These are phyloP conservation scores for Asterophora parasitica DNA, from an alignment of 768 basidiomycete genomes.

Conservation along the genomic window DNA sequence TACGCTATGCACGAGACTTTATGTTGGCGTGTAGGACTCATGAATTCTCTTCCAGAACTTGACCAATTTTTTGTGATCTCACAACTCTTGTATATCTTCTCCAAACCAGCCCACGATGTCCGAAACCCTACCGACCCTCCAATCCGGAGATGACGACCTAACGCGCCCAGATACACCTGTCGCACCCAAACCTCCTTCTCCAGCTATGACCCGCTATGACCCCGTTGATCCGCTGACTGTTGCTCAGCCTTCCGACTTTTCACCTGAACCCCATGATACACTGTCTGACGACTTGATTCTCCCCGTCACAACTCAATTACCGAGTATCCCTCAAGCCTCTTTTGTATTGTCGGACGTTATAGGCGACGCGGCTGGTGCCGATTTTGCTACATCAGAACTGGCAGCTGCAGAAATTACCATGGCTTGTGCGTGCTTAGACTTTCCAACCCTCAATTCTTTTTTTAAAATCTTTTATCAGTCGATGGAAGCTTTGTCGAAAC, in stretches of 20 bases:
- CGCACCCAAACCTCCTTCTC: constrained; percentile 14
- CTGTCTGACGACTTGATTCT: constrained; percentile 26
- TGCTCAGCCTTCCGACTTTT: constrained; percentile 6
- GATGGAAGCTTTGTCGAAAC: constrained; percentile 81
- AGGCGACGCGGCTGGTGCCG: constrained; percentile 28
- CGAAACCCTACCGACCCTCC: constrained; percentile 14
- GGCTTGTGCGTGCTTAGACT: constrained; percentile 42
- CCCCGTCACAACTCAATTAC: constrained; percentile 35
- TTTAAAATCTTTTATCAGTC: constrained; percentile 31
- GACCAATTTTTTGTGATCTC: neutral
- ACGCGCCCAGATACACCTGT: constrained; percentile 26
- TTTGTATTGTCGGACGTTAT: constrained; percentile 44
- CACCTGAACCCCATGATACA: neutral
- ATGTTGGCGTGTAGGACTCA: too few species aligned
- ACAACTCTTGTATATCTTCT: constrained; percentile 4
- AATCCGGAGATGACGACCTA: constrained; percentile 22
- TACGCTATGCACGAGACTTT: too few species aligned
- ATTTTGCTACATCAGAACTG: constrained; percentile 45
- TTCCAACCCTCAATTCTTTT: constrained; percentile 13
- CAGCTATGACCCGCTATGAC: constrained; percentile 7
- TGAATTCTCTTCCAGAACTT: too few species aligned
- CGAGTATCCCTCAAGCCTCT: constrained; percentile 35
- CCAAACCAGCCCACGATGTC: constrained; percentile 15
- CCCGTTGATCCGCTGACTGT: constrained; percentile 4
- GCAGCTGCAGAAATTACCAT: constrained; percentile 53